A percentile compares a stretch with the other conserved stretches of the same genome.
Evolutionary conservation across 495 filamentous ascomycete species (phyloP).

Genomic region (Viridothelium virens): DNA sequence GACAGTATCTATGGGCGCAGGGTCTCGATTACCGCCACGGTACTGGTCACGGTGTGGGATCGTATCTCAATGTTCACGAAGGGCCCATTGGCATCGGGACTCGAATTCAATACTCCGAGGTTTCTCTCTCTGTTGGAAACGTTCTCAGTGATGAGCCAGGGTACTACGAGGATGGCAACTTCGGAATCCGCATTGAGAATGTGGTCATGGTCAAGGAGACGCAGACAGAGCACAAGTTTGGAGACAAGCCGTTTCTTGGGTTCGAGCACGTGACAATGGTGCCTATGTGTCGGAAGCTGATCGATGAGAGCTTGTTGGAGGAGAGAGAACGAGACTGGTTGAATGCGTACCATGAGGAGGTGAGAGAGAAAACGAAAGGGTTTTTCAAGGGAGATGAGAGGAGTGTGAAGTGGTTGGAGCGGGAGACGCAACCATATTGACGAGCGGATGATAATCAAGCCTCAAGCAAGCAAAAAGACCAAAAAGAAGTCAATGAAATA

Average conservation of each 20-base stretch:
- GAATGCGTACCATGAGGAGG: slow-evolving; percentile 74
- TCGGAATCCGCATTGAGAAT: slow-evolving; percentile 97
- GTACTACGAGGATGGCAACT: slow-evolving; percentile 95
- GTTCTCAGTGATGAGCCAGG: slow-evolving; percentile 94
- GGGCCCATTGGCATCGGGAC: slow-evolving; percentile 96
- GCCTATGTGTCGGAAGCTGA: slow-evolving; percentile 83
- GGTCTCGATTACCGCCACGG: slow-evolving; percentile 95
- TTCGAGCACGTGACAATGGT: slow-evolving; percentile 98
- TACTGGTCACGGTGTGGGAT: slow-evolving; percentile 94
- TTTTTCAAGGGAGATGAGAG: slow-evolving; percentile 67
- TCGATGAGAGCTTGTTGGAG: slow-evolving; percentile 66
- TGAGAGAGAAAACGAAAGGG: slow-evolving; percentile 72
- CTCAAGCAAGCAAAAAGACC: neutral
- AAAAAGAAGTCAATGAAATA: neutral
- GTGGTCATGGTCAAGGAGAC: slow-evolving; percentile 82
- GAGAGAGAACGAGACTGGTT: slow-evolving; percentile 77
- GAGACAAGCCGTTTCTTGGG: slow-evolving; percentile 85
- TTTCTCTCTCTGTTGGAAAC: slow-evolving; percentile 81
- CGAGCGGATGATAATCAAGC: neutral
- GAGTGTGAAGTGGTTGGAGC: slow-evolving; percentile 69
- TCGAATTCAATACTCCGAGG: slow-evolving; percentile 82
- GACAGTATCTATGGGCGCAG: slow-evolving; percentile 86
- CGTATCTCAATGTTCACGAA: slow-evolving; percentile 92
- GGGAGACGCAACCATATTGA: slow-evolving; percentile 58
- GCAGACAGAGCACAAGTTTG: slow-evolving; percentile 77